A percentile compares a stretch with the other conserved stretches of the same genome.
Conservation (phyloP, 352 stramenopile genomes). For the Phytophthora pisi region DNA sequence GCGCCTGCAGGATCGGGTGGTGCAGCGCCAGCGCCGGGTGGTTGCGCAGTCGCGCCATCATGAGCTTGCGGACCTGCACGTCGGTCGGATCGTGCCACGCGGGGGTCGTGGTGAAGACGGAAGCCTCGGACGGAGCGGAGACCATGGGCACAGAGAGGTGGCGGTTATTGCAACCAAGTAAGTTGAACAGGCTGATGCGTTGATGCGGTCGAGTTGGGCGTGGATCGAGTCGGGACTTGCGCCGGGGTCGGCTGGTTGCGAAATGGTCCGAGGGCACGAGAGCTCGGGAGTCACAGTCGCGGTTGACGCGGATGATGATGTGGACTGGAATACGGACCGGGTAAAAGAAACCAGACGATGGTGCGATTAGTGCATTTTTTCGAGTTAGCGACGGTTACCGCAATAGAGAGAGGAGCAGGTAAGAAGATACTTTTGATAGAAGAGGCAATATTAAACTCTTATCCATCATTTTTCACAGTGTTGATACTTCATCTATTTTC, state of each 20-base stretch:
- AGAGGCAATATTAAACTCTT: no score
- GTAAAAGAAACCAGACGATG: conserved; percentile 20
- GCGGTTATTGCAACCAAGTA: no score
- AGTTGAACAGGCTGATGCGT: no score
- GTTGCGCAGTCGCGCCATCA: conserved; percentile 53
- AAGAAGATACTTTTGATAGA: no score
- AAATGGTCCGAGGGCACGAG: conserved; percentile 17
- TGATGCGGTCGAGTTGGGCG: not conserved
- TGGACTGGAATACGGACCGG: conserved; percentile 6
- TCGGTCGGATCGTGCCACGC: conserved; percentile 46
- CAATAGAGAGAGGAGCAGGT: not conserved
- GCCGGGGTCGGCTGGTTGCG: conserved; percentile 23
- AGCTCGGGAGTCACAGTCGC: not conserved
- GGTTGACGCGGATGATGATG: conserved; percentile 14
- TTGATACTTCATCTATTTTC: no score
- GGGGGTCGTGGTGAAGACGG: conserved; percentile 11
- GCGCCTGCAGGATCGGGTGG: conserved; percentile 31
- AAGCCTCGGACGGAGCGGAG: conserved; percentile 11
- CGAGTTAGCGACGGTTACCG: not conserved
- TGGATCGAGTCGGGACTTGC: conserved; percentile 13
- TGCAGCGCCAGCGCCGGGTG: conserved; percentile 39
- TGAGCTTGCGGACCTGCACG: conserved; percentile 49
- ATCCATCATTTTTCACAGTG: no score
- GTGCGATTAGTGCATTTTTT: conserved; percentile 25
- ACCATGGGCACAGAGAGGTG: conserved; percentile 11